Evolutionary conservation across 1,139 yeast species (phyloP), one percentile per base, ranked within the genome.

Genomic region (Suhomyces bokatorum): DNA sequence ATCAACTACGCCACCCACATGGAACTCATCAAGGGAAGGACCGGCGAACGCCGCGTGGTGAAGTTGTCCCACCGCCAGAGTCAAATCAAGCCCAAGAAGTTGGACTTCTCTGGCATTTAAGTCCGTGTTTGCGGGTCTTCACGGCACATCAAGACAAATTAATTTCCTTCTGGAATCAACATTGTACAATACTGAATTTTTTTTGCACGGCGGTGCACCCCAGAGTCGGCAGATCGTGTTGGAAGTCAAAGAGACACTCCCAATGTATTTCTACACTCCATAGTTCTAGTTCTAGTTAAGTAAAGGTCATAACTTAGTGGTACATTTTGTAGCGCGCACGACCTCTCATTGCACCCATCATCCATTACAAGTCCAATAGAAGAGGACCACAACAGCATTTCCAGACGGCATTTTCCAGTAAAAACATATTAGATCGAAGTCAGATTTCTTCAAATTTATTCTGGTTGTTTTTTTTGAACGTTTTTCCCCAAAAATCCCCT

Each of bases 81-180:
- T 48, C 62, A 60, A 39, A 65, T 72, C 37, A 66, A 66, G 49
- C 79, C 78, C 17, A 70, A 68, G 53, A 71, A 66, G 49, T 64
- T 73, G 56, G 69, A 66, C 48, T 71, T 71, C 52, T 46, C 61
- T 11, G 39, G 40, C 13, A 33, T 50, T 20, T 51, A 33, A 37
- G 2, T 26, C 40, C 43, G 41, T 41, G 47, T 32, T n/a, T 37
- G 47, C 47, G 15, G 47, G 47, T 32, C 40, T 37, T 38, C 47
- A 41, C 43, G 40, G 24, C 3, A 8, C n/a, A 3, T 6, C 28
- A 20, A 20, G 17, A 12, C n/a, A 9, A 26, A 26, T 20, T 20
- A 20, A 20, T 20, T 20, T 6, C 24, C 7, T 5, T 20, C 6
- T 5, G 24, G 9, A 5, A 4, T 20, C 24, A 20, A 20, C 24